Evolutionary conservation across 257 asterid genomes (phyloP), one percentile per base, ranked within the genome.

Genomic region (Coffea canephora): DNA sequence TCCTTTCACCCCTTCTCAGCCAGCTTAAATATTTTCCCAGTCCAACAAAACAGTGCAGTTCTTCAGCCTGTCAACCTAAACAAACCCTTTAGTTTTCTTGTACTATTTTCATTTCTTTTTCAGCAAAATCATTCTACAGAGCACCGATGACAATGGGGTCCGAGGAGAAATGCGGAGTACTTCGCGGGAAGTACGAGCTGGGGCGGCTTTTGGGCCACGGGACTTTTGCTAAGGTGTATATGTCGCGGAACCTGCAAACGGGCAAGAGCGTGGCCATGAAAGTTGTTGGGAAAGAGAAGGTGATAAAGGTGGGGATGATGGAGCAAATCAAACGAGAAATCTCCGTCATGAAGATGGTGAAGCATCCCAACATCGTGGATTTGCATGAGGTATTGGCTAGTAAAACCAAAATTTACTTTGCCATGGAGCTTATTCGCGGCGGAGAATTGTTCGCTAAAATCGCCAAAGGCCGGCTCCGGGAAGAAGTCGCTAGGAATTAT

Each of bases 351-450:
- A 88, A 87, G 69, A 90, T 90, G 93, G 86, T 90, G 68, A 77
- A 84, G 31, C 91, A 90, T 39, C 91, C 89, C 0, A 88, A 90
- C 36, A 88, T 90, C 11, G 93, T 90, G 0, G 84, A 90, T 62
- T 86, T 90, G 34, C 85, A 86, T 83, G 93, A 90, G 75, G 93
- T 90, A 2, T 79, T 90, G 93, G 91, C 93, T 0, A 90, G 90
- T 55, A 90, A 90, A 50, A 48, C 89, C 21, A 90, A 90, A 79
- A 88, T 90, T 54, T 90, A 86, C 79, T 83, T 90, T 52, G 90
- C 86, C 59, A 84, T 90, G 90, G 93, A 90, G 66, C 81, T 83
- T 2, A 87, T 88, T 27, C 84, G 84, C 10, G 93, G 93, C 9
- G 93, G 93, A 1, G 93, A 90, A 50, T 73, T 90, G 50, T 90